phyloP scores from a whole-genome alignment of 768 basidiomycete species.

The Boletus rubropictus region DNA sequence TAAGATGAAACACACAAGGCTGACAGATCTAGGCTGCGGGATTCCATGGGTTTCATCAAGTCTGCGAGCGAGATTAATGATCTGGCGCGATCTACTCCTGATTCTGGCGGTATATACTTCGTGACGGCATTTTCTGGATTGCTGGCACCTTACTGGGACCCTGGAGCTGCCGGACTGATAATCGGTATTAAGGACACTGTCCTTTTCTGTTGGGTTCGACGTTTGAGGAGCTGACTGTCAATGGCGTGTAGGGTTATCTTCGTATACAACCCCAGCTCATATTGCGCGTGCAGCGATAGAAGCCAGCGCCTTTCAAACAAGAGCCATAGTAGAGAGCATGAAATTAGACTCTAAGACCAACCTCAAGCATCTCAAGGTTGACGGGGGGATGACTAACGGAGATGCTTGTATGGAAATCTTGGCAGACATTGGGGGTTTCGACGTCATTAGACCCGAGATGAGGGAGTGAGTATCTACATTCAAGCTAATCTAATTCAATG shows the following conservation, averaged over 20 bases:
- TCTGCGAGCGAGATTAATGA: slow-evolving; percentile 80
- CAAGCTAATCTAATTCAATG: background rate
- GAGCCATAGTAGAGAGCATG: slow-evolving; percentile 94
- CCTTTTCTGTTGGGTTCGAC: background rate
- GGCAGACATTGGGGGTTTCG: slow-evolving; percentile 88
- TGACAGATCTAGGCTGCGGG: slow-evolving; percentile 59
- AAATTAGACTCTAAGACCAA: slow-evolving; percentile 78
- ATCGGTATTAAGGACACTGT: slow-evolving; percentile 48
- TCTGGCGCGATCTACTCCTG: slow-evolving; percentile 68
- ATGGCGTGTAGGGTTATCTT: slow-evolving; percentile 53
- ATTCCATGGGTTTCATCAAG: slow-evolving; percentile 79
- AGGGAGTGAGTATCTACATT: slow-evolving; percentile 62
- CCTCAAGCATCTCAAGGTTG: slow-evolving; percentile 85
- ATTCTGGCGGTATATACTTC: slow-evolving; percentile 90
- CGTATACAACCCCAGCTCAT: slow-evolving; percentile 87
- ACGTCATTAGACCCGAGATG: slow-evolving; percentile 91
- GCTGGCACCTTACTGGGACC: slow-evolving; percentile 97
- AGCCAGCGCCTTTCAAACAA: slow-evolving; percentile 93
- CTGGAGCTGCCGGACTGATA: slow-evolving; percentile 78
- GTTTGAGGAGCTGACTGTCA: background rate
- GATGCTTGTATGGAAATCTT: slow-evolving; percentile 83
- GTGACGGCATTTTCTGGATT: slow-evolving; percentile 96
- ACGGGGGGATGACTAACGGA: slow-evolving; percentile 98
- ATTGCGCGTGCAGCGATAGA: slow-evolving; percentile 94
- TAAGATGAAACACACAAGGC: background rate